Conservation (phyloP, 2,329 filamentous ascomycete genomes). For the Pestalotiopsis sp. region DNA sequence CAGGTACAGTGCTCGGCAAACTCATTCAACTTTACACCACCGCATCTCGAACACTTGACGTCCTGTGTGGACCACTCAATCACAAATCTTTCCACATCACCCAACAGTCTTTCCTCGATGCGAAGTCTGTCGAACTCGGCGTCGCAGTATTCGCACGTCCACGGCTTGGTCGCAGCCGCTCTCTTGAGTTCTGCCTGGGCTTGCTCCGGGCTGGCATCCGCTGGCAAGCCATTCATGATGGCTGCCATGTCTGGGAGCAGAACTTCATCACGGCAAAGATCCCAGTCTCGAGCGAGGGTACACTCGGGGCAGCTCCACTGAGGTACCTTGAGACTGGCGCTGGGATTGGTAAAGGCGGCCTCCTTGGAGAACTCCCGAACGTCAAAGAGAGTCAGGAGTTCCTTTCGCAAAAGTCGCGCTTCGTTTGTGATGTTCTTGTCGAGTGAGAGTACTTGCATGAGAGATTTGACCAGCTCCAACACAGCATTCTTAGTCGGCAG, state of each 20-base stretch:
- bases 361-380: slow-evolving; percentile 90
- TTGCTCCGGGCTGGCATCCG: slow-evolving; percentile 11
- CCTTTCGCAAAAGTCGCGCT: slow-evolving; percentile 83
- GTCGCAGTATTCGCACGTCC: slow-evolving; percentile 78
- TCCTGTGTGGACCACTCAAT: slow-evolving; percentile 89
- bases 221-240: slow-evolving; percentile 18
- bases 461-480: slow-evolving; percentile 86
- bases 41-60: slow-evolving; percentile 73
- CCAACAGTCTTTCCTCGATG: slow-evolving; percentile 83
- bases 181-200: slow-evolving; percentile 20
- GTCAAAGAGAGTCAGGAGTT: slow-evolving; percentile 87
- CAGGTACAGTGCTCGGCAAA: slow-evolving; percentile 97
- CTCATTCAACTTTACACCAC: slow-evolving; percentile 80
- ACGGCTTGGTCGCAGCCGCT: slow-evolving; percentile 47
- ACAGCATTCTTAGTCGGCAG: slow-evolving; percentile 63
- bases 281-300: slow-evolving; percentile 84
- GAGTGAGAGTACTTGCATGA: slow-evolving; percentile 89
- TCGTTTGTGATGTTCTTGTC: slow-evolving; percentile 91
- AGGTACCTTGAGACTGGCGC: slow-evolving; percentile 69
- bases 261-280: slow-evolving; percentile 88
- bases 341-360: slow-evolving; percentile 86
- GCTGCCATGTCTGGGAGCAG: slow-evolving; percentile 59
- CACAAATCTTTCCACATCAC: slow-evolving; percentile 72
- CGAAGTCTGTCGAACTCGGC: slow-evolving; percentile 75
- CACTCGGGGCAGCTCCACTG: slow-evolving; percentile 89